Conservation (phyloP, 305 asterid genomes). For the Striga hermonthica region DNA sequence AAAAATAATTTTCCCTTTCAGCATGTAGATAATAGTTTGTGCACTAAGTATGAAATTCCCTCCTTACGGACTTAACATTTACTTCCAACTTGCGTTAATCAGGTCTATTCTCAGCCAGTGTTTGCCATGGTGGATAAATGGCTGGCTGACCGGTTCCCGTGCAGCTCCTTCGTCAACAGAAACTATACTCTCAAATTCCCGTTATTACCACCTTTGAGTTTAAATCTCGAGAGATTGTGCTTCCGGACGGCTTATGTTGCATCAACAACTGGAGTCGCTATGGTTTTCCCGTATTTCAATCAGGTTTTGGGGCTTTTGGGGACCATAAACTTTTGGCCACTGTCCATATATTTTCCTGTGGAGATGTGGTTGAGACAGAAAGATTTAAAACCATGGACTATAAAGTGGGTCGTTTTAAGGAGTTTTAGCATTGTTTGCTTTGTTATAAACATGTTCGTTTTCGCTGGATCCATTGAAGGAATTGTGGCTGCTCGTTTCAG, state of each 20-base stretch:
- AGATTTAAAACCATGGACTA: slow-evolving; percentile 51
- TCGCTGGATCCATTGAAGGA: slow-evolving; percentile 64
- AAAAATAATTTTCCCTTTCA: too few relatives aligned
- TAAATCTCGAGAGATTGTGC: slow-evolving; percentile 55
- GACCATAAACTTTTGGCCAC: slow-evolving; percentile 64
- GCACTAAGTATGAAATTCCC: too few relatives aligned
- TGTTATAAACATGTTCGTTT: slow-evolving; percentile 41
- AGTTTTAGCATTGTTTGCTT: slow-evolving; percentile 51
- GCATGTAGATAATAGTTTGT: too few relatives aligned
- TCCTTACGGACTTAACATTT: not conserved
- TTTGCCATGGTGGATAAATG: slow-evolving; percentile 56
- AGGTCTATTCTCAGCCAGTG: slow-evolving; percentile 68
- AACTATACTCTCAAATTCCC: slow-evolving; percentile 43
- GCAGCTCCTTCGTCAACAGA: slow-evolving; percentile 33
- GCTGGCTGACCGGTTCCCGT: slow-evolving; percentile 41
- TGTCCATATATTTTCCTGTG: slow-evolving; percentile 69
- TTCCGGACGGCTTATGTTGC: slow-evolving; percentile 57
- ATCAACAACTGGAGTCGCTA: slow-evolving; percentile 55
- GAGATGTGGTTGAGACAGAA: slow-evolving; percentile 64
- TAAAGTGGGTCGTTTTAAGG: slow-evolving; percentile 52
- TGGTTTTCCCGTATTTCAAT: slow-evolving; percentile 71
- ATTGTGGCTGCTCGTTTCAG: slow-evolving; percentile 49
- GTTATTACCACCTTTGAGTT: slow-evolving; percentile 36
- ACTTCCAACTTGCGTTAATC: not conserved
- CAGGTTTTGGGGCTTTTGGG: slow-evolving; percentile 69